A percentile compares a stretch with the other conserved stretches of the same genome.
These are phyloP conservation scores for Halophytophthora polymorphica DNA, from an alignment of 352 stramenopile genomes.

Conservation along the genomic window DNA sequence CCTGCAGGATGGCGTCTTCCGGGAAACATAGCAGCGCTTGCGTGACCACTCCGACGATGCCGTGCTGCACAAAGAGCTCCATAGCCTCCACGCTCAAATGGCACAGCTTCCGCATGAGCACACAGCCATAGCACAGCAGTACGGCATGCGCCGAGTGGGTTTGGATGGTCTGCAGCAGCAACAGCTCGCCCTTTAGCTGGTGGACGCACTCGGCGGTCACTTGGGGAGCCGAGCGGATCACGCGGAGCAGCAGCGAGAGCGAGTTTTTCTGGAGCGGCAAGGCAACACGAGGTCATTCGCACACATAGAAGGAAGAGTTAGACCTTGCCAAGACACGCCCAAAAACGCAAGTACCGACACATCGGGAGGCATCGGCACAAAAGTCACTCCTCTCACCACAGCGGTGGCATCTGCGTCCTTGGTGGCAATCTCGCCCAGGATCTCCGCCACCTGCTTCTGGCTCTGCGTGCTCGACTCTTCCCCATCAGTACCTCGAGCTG, in stretches of 20 bases:
- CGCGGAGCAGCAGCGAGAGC: conserved; percentile 52
- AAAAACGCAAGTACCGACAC: background rate
- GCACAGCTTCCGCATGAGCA: conserved; percentile 72
- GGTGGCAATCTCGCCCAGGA: conserved; percentile 39
- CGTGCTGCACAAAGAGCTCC: conserved; percentile 60
- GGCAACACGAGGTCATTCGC: background rate
- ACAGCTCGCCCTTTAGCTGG: conserved; percentile 49
- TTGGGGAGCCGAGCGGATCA: conserved; percentile 59
- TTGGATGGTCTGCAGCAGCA: conserved; percentile 56
- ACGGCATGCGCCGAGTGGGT: conserved; percentile 58
- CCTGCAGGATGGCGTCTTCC: conserved; percentile 66
- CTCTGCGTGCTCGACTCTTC: conserved; percentile 44
- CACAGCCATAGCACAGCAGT: conserved; percentile 73
- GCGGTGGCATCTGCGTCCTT: conserved; percentile 34
- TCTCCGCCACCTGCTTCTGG: conserved; percentile 52
- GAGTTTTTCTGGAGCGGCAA: conserved; percentile 57
- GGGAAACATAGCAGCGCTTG: conserved; percentile 52
- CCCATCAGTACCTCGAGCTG: conserved; percentile 38
- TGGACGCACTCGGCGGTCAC: conserved; percentile 67
- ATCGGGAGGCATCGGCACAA: background rate
- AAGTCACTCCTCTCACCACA: conserved; percentile 31
- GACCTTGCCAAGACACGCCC: background rate
- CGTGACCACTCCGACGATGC: conserved; percentile 45
- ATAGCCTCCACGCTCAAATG: conserved; percentile 63
- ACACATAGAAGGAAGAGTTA: conserved; percentile 1